These are phyloP conservation scores for Heterobasidion annosum DNA, from an alignment of 1,284 basidiomycete species.

Conservation along the genomic window DNA sequence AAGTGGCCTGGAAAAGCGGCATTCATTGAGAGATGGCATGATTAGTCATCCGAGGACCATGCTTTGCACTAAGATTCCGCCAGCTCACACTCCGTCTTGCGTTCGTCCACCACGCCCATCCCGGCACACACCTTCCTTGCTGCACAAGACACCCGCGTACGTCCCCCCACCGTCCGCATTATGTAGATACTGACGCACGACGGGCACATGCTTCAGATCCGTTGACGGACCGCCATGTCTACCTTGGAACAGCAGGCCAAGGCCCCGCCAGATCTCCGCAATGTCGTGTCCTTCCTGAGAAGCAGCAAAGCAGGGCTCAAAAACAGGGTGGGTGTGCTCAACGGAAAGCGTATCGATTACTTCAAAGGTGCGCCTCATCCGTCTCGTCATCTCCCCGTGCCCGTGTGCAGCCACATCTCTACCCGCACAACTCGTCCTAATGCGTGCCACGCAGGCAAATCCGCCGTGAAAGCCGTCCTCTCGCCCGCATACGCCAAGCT, in stretches of 20 bases:
- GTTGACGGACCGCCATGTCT: conserved; percentile 6
- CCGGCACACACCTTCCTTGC: not conserved
- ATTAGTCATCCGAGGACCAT: not conserved
- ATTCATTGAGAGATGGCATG: not conserved
- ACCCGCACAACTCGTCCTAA: conserved; percentile 1
- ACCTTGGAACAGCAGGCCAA: conserved; percentile 63
- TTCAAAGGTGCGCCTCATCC: conserved; percentile 75
- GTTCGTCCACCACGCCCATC: not conserved
- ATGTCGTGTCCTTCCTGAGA: conserved; percentile 79
- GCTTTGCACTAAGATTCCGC: not conserved
- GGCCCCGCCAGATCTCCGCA: conserved; percentile 70
- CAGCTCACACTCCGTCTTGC: not conserved
- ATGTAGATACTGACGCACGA: not conserved
- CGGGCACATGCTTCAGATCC: not conserved
- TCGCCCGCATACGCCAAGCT: conserved; percentile 88
- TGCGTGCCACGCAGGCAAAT: conserved; percentile 57
- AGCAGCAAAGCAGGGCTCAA: conserved; percentile 85
- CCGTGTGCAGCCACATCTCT: not conserved
- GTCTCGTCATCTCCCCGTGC: not conserved
- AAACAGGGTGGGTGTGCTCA: conserved; percentile 81
- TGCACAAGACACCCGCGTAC: not conserved
- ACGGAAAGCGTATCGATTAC: conserved; percentile 94
- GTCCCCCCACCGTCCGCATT: not conserved
- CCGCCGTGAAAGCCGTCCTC: conserved; percentile 85
- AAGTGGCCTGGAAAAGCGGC: too few species aligned